A percentile compares a stretch with the other conserved stretches of the same genome.
Conservation (phyloP, 257 asterid species). For the Rubia yunnanensis region DNA sequence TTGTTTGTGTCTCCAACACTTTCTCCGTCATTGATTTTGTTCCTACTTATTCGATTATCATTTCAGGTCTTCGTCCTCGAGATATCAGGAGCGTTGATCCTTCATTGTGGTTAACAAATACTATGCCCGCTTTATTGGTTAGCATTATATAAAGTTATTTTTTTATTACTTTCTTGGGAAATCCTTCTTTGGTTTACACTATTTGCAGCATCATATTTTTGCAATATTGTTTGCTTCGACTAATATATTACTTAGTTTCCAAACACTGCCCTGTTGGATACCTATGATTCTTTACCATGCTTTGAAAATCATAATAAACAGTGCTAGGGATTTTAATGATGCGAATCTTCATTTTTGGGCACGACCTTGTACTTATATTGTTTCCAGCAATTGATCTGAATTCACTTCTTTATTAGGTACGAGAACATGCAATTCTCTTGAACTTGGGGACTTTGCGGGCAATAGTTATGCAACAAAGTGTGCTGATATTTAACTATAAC, state of each 20-base stretch:
- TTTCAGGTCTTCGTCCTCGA: constrained; percentile 88
- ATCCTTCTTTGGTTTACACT: neutral
- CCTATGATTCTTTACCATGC: neutral
- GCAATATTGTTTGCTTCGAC: neutral
- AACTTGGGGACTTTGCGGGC: constrained; percentile 93
- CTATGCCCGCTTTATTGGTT: constrained; percentile 96
- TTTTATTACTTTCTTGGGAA: neutral
- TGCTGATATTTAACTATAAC: constrained; percentile 85
- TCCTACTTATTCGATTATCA: constrained; percentile 2
- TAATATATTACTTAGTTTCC: neutral
- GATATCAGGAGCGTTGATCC: constrained; percentile 98
- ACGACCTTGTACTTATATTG: neutral
- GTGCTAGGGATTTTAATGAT: neutral
- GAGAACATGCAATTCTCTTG: constrained; percentile 84
- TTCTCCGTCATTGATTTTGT: neutral
- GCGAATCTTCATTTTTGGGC: neutral
- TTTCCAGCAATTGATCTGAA: constrained; percentile 5
- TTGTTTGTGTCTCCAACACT: neutral
- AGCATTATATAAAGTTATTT: neutral
- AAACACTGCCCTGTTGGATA: neutral
- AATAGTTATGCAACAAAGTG: constrained; percentile 80
- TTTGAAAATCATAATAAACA: neutral
- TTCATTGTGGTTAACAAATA: constrained; percentile 90
- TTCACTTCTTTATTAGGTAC: constrained; percentile 46
- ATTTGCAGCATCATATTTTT: neutral